A percentile compares a stretch with the other conserved stretches of the same genome.
phyloP scores from a whole-genome alignment of 345 rosid species.

The Punica granatum region DNA sequence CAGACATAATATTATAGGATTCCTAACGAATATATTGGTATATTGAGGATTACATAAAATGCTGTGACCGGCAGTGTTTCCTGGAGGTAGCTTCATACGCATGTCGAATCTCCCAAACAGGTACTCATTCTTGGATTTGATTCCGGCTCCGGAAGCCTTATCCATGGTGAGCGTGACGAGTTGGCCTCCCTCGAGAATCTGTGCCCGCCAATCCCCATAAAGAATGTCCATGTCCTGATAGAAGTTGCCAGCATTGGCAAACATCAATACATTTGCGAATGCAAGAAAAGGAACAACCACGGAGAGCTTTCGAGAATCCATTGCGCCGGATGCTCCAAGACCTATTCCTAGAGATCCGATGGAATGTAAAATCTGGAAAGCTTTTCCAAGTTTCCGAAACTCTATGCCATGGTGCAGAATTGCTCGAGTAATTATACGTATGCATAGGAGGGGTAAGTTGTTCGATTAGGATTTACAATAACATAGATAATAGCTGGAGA shows the following conservation, averaged over 20 bases:
- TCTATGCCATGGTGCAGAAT: too few species aligned
- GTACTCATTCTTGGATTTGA: constrained; percentile 36
- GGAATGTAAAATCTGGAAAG: background rate
- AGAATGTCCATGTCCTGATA: constrained; percentile 25
- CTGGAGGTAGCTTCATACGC: constrained; percentile 50
- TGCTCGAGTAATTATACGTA: too few species aligned
- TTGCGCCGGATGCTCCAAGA: background rate
- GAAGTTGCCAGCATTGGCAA: constrained; percentile 21
- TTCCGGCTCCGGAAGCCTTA: constrained; percentile 44
- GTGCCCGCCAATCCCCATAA: background rate
- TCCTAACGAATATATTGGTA: too few species aligned
- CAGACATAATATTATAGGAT: too few species aligned
- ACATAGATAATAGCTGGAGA: too few species aligned
- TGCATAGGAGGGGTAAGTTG: too few species aligned
- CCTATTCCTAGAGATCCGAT: background rate
- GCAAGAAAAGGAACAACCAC: background rate
- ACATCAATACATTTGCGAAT: background rate
- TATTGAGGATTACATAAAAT: constrained; percentile 30
- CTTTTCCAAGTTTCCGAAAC: background rate
- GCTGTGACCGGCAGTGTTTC: constrained; percentile 60
- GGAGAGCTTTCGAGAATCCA: constrained; percentile 10
- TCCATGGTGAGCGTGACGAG: constrained; percentile 13
- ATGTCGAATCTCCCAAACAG: constrained; percentile 47
- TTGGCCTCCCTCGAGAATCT: background rate
- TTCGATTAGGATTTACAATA: too few species aligned